Conservation (phyloP, 257 asterid genomes). For the Solanum chaucha region DNA sequence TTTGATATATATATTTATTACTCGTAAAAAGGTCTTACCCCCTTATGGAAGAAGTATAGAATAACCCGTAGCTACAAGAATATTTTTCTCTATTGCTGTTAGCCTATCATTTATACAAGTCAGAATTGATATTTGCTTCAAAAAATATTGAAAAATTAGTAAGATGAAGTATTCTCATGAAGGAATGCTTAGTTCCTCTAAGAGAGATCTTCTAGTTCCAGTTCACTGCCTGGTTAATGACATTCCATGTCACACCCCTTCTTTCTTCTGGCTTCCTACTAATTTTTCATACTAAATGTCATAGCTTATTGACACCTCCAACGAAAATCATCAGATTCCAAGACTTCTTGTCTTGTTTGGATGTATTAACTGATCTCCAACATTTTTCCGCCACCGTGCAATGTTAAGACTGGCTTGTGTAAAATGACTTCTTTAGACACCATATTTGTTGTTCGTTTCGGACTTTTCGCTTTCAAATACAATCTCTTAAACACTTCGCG, state of each 20-base stretch:
- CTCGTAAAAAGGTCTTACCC: not conserved
- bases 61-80: not conserved
- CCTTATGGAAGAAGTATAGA: not conserved
- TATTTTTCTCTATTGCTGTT: not conserved
- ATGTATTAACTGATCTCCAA: not conserved
- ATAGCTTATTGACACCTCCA: not conserved
- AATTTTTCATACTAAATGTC: not conserved
- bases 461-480: not conserved
- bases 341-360: not conserved
- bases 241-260: not conserved
- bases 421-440: not conserved
- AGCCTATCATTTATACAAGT: not conserved
- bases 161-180: not conserved
- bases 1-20: not conserved
- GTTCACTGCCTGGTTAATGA: not conserved
- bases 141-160: not conserved
- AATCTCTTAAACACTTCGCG: not conserved
- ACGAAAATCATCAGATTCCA: not conserved
- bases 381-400: not conserved
- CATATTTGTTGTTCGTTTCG: not conserved
- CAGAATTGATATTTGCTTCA: not conserved
- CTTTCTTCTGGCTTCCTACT: not conserved
- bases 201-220: not conserved
- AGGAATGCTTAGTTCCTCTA: not conserved
- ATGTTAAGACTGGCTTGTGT: not conserved